Conservation (phyloP, 305 asterid species). For the Striga hermonthica region DNA sequence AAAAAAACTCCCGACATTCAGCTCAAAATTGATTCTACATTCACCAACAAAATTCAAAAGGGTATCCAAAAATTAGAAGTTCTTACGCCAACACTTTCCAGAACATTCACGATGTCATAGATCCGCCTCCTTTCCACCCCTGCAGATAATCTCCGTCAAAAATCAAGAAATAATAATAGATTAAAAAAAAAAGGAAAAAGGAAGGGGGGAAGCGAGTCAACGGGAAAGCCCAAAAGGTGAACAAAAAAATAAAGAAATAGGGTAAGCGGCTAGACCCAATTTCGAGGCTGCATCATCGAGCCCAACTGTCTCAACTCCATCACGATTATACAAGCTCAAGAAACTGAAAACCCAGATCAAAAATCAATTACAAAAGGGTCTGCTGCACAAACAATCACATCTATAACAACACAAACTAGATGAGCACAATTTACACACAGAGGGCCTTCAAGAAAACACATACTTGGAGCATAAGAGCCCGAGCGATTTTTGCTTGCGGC, state of each 20-base stretch:
- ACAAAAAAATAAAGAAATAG: neutral
- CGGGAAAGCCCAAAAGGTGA: too few species aligned
- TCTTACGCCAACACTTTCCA: slow-evolving; percentile 94
- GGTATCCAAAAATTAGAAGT: slow-evolving; percentile 19
- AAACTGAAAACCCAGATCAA: slow-evolving; percentile 46
- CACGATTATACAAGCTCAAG: slow-evolving; percentile 67
- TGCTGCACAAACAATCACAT: too few species aligned
- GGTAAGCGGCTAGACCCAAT: slow-evolving; percentile 42
- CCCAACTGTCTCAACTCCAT: slow-evolving; percentile 75
- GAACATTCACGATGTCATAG: slow-evolving; percentile 91
- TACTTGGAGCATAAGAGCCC: slow-evolving; percentile 92
- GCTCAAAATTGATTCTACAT: slow-evolving; percentile 21
- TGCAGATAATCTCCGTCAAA: slow-evolving; percentile 26
- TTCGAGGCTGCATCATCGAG: slow-evolving; percentile 85
- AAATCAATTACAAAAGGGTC: neutral
- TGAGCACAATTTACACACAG: too few species aligned
- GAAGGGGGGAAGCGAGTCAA: too few species aligned
- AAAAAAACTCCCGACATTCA: slow-evolving; percentile 24
- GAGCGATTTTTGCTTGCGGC: slow-evolving; percentile 90
- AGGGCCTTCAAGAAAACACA: neutral
- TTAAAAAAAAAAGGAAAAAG: neutral
- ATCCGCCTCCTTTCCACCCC: slow-evolving; percentile 98
- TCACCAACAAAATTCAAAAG: neutral
- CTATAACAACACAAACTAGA: too few species aligned
- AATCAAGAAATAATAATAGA: neutral